phyloP scores from a whole-genome alignment of 2,329 filamentous ascomycete species.

The Beauveria australis region DNA sequence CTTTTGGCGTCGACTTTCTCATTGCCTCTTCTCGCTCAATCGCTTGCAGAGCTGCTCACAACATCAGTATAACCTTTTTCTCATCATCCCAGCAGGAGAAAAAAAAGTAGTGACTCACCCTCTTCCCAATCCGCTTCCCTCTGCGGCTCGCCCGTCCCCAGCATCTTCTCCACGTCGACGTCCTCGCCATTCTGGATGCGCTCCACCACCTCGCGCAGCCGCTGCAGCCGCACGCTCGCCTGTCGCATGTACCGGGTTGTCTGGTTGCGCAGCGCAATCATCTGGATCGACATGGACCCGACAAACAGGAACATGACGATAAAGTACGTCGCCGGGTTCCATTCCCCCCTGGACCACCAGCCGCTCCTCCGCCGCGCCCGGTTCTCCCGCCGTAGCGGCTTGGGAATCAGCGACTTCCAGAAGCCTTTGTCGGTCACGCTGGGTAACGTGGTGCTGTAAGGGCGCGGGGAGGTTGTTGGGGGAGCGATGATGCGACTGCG shows the following conservation, averaged over 20 bases:
- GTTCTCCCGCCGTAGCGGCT: conserved; percentile 46
- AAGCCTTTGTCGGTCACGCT: conserved; percentile 50
- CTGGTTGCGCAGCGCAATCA: conserved; percentile 72
- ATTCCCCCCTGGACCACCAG: conserved; percentile 47
- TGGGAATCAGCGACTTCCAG: conserved; percentile 64
- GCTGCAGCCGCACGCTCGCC: conserved; percentile 68
- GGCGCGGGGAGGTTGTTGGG: background rate
- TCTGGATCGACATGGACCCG: conserved; percentile 91
- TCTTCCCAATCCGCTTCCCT: conserved; percentile 85
- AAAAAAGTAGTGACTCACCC: conserved; percentile 42
- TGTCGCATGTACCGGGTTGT: conserved; percentile 64
- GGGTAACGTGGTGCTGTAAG: conserved; percentile 33
- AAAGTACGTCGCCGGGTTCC: conserved; percentile 78
- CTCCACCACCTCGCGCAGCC: conserved; percentile 68
- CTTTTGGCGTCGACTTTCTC: conserved; percentile 25
- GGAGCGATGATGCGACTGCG: background rate
- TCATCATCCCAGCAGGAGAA: too few species aligned
- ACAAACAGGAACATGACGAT: conserved; percentile 79
- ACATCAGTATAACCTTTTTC: conserved; percentile 11
- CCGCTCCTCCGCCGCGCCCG: conserved; percentile 11
- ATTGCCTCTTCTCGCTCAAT: conserved; percentile 55
- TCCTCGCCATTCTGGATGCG: conserved; percentile 63
- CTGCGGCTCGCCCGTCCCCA: conserved; percentile 69
- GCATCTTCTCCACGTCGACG: conserved; percentile 73
- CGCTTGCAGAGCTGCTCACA: conserved; percentile 49